Base-by-base conservation (phyloP, 2,329 filamentous ascomycete genomes). In the Hymenoscyphus occultus region DNA sequence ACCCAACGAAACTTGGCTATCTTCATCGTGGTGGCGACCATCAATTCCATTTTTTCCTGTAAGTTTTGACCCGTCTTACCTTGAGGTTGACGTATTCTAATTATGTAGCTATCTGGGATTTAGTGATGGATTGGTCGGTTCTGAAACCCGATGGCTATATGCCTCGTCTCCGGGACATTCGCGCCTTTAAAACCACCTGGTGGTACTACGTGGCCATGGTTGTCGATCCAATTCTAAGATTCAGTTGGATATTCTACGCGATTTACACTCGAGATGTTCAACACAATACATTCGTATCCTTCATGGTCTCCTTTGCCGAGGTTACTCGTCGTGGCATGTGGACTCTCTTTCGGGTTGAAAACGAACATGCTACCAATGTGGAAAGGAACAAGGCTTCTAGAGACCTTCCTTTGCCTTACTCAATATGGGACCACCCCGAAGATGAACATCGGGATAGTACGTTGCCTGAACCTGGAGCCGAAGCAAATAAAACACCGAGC, bases 71-170 rank as follows among this genome's bases (percentile, higher is more conserved):
- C 12, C 32, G 5, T 4, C 10, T 9, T n/a, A 13, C 59, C 35
- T 28, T 19, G 13, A 7, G 40, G 14, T 5, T 16, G n/a, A 1
- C 19, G 12, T 62, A 48, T 31, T 63, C 45, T 48, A 60, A 39
- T 57, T 13, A 22, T 9, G 3, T 63, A 88, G 86, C 89, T 10
- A 84, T 97, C 54, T 99, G 95, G 95, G 95, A 99, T 75, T 80
- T 99, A 1, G 87, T 92, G 69, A 97, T 98, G 91, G 95, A 99
- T 77, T 98, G 95, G 84, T 95, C 90, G 65, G 82, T 97, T n/a
- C 84, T 94, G 2, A 93, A 97, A 71, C 83, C 90, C 0, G 86
- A 89, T 63, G 86, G 91, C 0, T 84, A 85, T 12, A 81, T 90
- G 69, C 84, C 80, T 1, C 82, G 88, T 59, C 84, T 97, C 12